Evolutionary conservation across 2,329 filamentous ascomycete species (phyloP), one percentile per base, ranked within the genome.

Genomic region (Nakataea oryzae): DNA sequence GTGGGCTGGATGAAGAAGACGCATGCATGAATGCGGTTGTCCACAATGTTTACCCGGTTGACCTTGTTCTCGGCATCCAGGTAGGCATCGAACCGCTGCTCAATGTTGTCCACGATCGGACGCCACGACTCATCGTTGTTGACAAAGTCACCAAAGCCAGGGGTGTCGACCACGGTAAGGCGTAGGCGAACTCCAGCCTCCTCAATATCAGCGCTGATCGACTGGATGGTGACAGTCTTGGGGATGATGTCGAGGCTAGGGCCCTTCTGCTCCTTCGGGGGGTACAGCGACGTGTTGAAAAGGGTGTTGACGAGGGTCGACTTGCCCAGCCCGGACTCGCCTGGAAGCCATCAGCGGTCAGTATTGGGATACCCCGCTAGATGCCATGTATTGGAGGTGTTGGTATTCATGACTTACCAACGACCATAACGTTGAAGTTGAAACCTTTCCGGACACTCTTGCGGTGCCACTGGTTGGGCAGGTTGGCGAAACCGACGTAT

Each of bases 371-470:
- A 21, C 3, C 14, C 17, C 17, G 54, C 2, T 28, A 3, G 5
- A 14, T 14, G n/a, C 65, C 62, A 60, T 60, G 24, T 58, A 50
- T 61, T 58, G n/a, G 13, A 27, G 9, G n/a, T 21, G 7, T 11
- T 13, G 12, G 29, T n/a, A 11, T 26, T 9, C 14, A n/a, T 11
- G 6, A 73, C 93, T 74, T 83, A 97, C 95, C 95, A 79, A 99
- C 95, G 78, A 99, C 95, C 95, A 99, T 99, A 70, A 99, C 95
- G 75, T 99, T 99, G 85, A 99, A 99, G 86, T 97, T 99, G 86
- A 99, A 99, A 65, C 95, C 95, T 80, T 99, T 99, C 75, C 95
- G 91, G 72, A 99, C 95, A 86, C 93, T 97, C 89, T 99, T 99
- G 78, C 95, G 93, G 83, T 99, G 95, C 95, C 95, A 99, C 80